phyloP scores from a whole-genome alignment of 345 rosid species.

The Lumnitzera littorea region DNA sequence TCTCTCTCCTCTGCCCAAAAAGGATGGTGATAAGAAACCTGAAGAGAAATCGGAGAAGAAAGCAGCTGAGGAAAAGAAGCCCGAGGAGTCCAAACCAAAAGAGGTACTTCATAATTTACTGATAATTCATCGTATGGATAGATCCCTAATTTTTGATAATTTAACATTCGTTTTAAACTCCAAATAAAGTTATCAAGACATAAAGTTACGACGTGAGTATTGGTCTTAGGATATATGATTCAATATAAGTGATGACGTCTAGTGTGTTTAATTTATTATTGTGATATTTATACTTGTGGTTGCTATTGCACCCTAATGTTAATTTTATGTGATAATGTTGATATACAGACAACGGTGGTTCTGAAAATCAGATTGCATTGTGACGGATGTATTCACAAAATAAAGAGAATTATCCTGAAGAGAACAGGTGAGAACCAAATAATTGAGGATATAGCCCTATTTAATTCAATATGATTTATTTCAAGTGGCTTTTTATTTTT shows the following conservation, averaged over 20 bases:
- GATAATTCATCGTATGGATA: too few relatives aligned
- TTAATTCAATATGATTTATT: not conserved
- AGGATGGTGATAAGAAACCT: constrained; percentile 23
- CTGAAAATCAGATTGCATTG: constrained; percentile 61
- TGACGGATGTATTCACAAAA: constrained; percentile 61
- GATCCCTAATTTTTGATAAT: not conserved
- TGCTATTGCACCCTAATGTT: not conserved
- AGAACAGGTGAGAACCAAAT: constrained; percentile 26
- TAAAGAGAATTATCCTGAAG: constrained; percentile 36
- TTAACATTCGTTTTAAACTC: not conserved
- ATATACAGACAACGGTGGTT: constrained; percentile 47
- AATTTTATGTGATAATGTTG: not conserved
- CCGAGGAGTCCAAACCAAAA: constrained; percentile 26
- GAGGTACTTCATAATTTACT: constrained; percentile 13
- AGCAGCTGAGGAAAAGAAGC: constrained; percentile 20
- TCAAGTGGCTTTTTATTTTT: not conserved
- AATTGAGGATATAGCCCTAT: not conserved
- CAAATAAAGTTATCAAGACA: not conserved
- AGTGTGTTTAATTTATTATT: not conserved
- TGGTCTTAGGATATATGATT: too few relatives aligned
- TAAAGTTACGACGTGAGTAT: too few relatives aligned
- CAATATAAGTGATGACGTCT: not conserved
- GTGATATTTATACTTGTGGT: not conserved
- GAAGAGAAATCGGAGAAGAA: constrained; percentile 41
- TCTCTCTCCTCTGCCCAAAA: constrained; percentile 39